Evolutionary conservation across 108 stramenopile genomes (phyloP), one percentile per base, ranked within the genome.

Genomic region (Pseudonitzschia multiseries): DNA sequence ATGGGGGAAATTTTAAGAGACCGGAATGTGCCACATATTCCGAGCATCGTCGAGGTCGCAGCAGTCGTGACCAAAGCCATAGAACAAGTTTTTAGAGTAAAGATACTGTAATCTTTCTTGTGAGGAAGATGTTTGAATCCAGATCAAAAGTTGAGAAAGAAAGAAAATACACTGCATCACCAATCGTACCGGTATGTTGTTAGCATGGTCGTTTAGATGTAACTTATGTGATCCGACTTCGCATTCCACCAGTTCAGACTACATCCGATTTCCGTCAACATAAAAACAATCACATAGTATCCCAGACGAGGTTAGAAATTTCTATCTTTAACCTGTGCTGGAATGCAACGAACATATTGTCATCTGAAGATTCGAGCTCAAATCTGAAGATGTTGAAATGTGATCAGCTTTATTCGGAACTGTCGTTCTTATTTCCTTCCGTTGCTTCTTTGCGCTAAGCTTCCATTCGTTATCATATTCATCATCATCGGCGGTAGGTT

Each of bases 1-100:
- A 87, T 94, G 31, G 71, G 72, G 10, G 52, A 88, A 69, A 65
- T 92, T 8, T 53, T 87, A 51, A 41, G 57, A 46, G 63, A 68
- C 59, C 78, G 75, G 65, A 81, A 78, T 61, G 72, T 31, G 18
- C 18, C 57, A 24, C 4, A 36, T 36, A 36, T 70, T 33, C 79
- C 79, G 43, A 67, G 57, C 15, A 26, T 83, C 18, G 26, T 42
- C 0, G 73, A 82, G 62, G 81, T 86, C 21, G 79, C 79, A 31
- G 40, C 50, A 31, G 73, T 72, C 17, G 75, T 79, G 21, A 10
- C 69, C 4, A 44, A 80, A 36, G 66, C 46, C 21, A 78, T 86
- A 42, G 65, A 72, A 71, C 9, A 62, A 15, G 85, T 83, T 4
- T 83, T 86, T 70, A 62, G 63, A 0, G 65, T 85, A 46, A 36